phyloP scores from a whole-genome alignment of 176 grass and related monocot genomes.

The Alloteropsis semialata region DNA sequence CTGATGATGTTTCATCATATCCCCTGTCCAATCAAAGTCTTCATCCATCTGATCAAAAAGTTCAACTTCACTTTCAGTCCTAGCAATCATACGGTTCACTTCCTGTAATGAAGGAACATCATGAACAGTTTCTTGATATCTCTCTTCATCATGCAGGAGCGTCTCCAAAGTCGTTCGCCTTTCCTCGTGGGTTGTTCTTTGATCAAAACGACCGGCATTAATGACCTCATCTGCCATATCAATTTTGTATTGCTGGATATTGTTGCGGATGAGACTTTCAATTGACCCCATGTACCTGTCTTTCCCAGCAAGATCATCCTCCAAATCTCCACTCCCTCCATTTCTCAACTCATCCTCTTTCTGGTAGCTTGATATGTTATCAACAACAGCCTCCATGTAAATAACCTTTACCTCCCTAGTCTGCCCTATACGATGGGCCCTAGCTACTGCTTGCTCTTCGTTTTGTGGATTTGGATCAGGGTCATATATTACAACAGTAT shows the following conservation, averaged over 20 bases:
- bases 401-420: conserved; percentile 99
- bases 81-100: conserved; percentile 99
- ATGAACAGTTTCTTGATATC: conserved; percentile 94
- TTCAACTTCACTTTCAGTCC: conserved; percentile 76
- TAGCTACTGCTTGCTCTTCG: conserved; percentile 97
- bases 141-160: conserved; percentile 94
- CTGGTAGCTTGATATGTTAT: conserved; percentile 93
- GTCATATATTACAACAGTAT: conserved; percentile 99
- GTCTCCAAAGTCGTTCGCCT: conserved; percentile 93
- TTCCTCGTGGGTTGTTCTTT: conserved; percentile 98
- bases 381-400: conserved; percentile 96
- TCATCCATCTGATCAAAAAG: conserved; percentile 99
- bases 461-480: conserved; percentile 99
- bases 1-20: conserved; percentile 80
- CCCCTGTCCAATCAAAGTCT: conserved; percentile 93
- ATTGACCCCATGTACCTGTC: conserved; percentile 94
- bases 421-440: conserved; percentile 98
- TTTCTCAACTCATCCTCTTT: conserved; percentile 98
- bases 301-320: conserved; percentile 96
- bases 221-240: conserved; percentile 99
- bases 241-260: conserved; percentile 99
- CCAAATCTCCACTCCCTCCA: conserved; percentile 69
- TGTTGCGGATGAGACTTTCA: conserved; percentile 95
- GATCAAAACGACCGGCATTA: conserved; percentile 99
- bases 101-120: conserved; percentile 95